These are phyloP conservation scores for Pyronema domesticum DNA, from an alignment of 495 filamentous ascomycete genomes.

Conservation along the genomic window DNA sequence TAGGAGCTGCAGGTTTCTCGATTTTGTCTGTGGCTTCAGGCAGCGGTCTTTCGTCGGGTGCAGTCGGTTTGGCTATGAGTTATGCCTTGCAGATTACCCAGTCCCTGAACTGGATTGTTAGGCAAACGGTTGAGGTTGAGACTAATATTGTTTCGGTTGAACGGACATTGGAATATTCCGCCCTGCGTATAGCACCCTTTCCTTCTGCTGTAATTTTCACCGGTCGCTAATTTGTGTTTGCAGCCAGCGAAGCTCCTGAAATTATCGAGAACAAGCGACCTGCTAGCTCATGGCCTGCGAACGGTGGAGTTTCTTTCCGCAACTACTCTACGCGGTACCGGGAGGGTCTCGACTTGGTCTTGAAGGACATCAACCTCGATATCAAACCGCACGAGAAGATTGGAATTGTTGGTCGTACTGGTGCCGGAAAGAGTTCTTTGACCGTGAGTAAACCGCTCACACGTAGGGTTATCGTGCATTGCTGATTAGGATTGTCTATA, in stretches of 20 bases:
- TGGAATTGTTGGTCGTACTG: constrained; percentile 89
- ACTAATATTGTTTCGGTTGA: constrained; percentile 99
- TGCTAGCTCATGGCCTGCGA: constrained; percentile 75
- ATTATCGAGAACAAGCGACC: constrained; percentile 77
- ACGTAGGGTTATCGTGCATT: background rate
- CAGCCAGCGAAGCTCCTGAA: constrained; percentile 70
- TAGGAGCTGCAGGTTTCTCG: constrained; percentile 66
- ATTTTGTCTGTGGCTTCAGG: constrained; percentile 63
- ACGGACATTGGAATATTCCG: constrained; percentile 75
- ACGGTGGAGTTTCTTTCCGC: constrained; percentile 77
- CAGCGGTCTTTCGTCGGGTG: constrained; percentile 48
- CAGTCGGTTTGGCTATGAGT: constrained; percentile 89
- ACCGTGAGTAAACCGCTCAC: constrained; percentile 29
- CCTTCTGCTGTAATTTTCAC: constrained; percentile 29
- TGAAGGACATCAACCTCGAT: constrained; percentile 77
- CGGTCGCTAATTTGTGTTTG: background rate
- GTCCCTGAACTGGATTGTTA: constrained; percentile 98
- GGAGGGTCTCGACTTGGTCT: constrained; percentile 68
- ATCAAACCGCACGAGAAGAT: constrained; percentile 97
- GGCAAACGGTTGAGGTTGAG: constrained; percentile 97
- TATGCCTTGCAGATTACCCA: constrained; percentile 91
- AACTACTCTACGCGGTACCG: constrained; percentile 92
- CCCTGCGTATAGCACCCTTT: constrained; percentile 38
- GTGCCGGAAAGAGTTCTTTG: constrained; percentile 89
- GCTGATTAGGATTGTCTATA: background rate